These are phyloP conservation scores for Alternaria consortialis DNA, from an alignment of 2,329 filamentous ascomycete species.

Conservation along the genomic window DNA sequence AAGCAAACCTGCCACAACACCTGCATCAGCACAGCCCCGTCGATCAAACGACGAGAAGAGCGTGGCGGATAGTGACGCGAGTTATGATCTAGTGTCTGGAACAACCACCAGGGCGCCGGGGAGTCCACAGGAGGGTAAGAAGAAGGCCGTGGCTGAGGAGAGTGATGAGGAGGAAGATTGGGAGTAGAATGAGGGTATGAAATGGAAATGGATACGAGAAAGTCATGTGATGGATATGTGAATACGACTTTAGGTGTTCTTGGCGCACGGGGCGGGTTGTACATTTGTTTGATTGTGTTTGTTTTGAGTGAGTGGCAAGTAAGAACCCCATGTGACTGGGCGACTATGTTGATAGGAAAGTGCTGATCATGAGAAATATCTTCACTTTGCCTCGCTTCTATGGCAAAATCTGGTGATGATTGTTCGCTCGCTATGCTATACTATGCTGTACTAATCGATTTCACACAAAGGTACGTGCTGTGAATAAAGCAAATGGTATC, in stretches of 20 bases:
- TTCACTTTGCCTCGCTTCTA: not conserved
- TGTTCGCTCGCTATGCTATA: conserved; percentile 4
- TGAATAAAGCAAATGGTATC: conserved; percentile 9
- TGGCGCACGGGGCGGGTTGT: not conserved
- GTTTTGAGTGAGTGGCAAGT: not conserved
- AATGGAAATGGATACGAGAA: not conserved
- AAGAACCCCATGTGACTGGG: not conserved
- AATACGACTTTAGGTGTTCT: not conserved
- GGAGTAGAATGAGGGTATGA: conserved; percentile 61
- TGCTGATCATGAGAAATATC: not conserved
- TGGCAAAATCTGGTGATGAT: not conserved
- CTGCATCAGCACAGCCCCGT: conserved; percentile 65
- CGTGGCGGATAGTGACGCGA: conserved; percentile 90
- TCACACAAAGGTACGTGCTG: not conserved
- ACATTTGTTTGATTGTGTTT: not conserved
- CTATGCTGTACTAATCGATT: not conserved
- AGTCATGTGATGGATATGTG: not conserved
- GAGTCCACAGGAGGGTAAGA: conserved; percentile 66
- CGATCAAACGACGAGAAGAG: conserved; percentile 78
- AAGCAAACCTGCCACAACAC: conserved; percentile 52
- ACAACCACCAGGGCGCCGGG: conserved; percentile 79
- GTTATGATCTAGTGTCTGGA: conserved; percentile 88
- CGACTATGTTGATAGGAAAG: not conserved
- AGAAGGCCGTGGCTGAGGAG: conserved; percentile 59
- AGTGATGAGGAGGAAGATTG: conserved; percentile 76